phyloP scores from a whole-genome alignment of 441 rosid genomes.

The California macrophylla region DNA sequence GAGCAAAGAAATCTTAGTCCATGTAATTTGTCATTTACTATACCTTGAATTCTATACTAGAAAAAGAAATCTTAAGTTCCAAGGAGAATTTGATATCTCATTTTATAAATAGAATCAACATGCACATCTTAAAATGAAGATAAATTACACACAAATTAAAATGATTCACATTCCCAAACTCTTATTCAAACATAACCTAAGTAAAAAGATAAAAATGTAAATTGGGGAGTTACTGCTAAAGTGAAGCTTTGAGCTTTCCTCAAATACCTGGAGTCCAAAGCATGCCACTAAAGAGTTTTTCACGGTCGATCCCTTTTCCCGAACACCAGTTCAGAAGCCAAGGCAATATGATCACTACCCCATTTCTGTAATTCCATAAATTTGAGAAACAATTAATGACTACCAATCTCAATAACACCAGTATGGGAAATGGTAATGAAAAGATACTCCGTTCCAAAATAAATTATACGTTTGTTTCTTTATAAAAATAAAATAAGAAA shows the following conservation, averaged over 20 bases:
- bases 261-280: neutral
- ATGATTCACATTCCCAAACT: neutral
- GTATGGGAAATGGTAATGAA: neutral
- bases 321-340: conserved; percentile 74
- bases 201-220: neutral
- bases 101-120: too few relatives aligned
- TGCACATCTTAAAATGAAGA: too few relatives aligned
- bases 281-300: neutral
- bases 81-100: neutral
- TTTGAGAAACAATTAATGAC: neutral
- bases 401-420: neutral
- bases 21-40: neutral
- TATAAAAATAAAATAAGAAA: too few relatives aligned
- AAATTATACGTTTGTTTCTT: neutral
- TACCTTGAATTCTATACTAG: neutral
- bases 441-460: neutral
- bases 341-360: conserved; percentile 94
- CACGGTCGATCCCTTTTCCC: conserved; percentile 2
- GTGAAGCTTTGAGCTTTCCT: neutral
- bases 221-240: neutral
- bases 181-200: neutral
- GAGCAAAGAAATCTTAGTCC: neutral
- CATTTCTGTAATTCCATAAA: conserved; percentile 49
- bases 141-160: too few relatives aligned
- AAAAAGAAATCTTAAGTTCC: neutral